Conservation (phyloP, 192 early-diverging fungal genomes). For the Coemansia sp. region DNA sequence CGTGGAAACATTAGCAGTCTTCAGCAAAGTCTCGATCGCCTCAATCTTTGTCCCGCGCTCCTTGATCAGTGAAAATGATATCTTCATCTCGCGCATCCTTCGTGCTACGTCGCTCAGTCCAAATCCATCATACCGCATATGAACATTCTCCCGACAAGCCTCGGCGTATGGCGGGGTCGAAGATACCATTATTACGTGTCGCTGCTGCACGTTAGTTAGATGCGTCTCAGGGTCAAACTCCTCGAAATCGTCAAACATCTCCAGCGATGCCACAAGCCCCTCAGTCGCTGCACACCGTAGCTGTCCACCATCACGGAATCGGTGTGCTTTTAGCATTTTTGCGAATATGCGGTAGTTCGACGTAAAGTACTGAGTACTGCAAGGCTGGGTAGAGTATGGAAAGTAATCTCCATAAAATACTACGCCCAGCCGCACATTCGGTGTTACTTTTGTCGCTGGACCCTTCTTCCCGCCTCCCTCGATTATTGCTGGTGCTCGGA, state of each 20-base stretch:
- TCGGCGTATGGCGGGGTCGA: slow-evolving; percentile 48
- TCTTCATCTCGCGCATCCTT: slow-evolving; percentile 48
- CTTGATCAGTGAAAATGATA: slow-evolving; percentile 52
- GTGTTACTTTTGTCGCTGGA: slow-evolving; percentile 44
- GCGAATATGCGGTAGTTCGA: slow-evolving; percentile 55
- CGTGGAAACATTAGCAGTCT: slow-evolving; percentile 34
- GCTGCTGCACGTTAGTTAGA: slow-evolving; percentile 44
- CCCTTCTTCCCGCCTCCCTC: slow-evolving; percentile 26
- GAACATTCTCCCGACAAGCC: slow-evolving; percentile 42
- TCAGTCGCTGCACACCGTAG: slow-evolving; percentile 50
- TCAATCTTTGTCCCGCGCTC: slow-evolving; percentile 46
- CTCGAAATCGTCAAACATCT: slow-evolving; percentile 55
- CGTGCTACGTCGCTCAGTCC: slow-evolving; percentile 37
- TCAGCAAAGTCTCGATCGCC: slow-evolving; percentile 35
- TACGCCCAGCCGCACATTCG: slow-evolving; percentile 49
- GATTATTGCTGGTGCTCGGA: slow-evolving; percentile 39
- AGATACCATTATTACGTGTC: slow-evolving; percentile 45
- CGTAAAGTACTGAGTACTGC: slow-evolving; percentile 53
- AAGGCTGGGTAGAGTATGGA: slow-evolving; percentile 47
- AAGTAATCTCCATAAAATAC: slow-evolving; percentile 55
- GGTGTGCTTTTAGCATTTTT: slow-evolving; percentile 48
- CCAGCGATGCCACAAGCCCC: slow-evolving; percentile 48
- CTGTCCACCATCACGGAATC: slow-evolving; percentile 46
- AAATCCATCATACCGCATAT: slow-evolving; percentile 50
- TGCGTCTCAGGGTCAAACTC: slow-evolving; percentile 50